Evolutionary conservation across 169 alveolate species (phyloP), one percentile per base, ranked within the genome.

Genomic region (Eimeria falciformis): DNA sequence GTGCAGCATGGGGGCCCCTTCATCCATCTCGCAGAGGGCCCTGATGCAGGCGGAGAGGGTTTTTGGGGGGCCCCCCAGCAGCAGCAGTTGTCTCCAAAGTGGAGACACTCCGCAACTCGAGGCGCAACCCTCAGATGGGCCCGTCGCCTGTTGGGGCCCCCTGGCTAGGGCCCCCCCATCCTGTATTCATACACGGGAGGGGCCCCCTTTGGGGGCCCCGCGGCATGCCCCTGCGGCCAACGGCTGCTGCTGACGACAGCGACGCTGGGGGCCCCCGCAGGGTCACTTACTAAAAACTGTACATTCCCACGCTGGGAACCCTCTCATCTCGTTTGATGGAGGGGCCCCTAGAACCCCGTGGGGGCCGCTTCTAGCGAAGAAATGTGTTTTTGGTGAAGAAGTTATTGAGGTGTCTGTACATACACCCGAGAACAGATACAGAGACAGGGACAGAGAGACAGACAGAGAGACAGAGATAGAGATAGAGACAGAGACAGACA

Each of bases 111-210:
- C 21, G 71, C 71, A n/a, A 27, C 71, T 14, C 33, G 33, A n/a
- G 33, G 71, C 33, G 5, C 33, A 9, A 27, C 71, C 71, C 27
- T 58, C 25, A 9, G 18, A 9, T 7, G 71, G 71, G 71, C 27
- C 33, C 71, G 9, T 7, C 71, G 71, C 25, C 71, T 58, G 18
- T 14, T 9, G 71, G 71, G 71, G 71, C 71, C 71, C 71, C 11
- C 11, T 7, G 5, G 25, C 7, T 27, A 14, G 33, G 33, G 18
- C 29, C 27, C 71, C 71, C 71, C 71, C 27, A 14, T 14, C 27
- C 33, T 58, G 71, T 21, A 58, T 7, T 27, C 21, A 14, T 14
- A 14, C 58, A 14, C 21, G 58, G 58, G 21, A 50, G 58, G 58
- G n/a, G n/a, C n/a, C n/a, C n/a, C n/a, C n/a, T n/a, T n/a, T n/a